Base-by-base conservation (phyloP, 768 basidiomycete genomes). In the Pleurotus ostreatus region DNA sequence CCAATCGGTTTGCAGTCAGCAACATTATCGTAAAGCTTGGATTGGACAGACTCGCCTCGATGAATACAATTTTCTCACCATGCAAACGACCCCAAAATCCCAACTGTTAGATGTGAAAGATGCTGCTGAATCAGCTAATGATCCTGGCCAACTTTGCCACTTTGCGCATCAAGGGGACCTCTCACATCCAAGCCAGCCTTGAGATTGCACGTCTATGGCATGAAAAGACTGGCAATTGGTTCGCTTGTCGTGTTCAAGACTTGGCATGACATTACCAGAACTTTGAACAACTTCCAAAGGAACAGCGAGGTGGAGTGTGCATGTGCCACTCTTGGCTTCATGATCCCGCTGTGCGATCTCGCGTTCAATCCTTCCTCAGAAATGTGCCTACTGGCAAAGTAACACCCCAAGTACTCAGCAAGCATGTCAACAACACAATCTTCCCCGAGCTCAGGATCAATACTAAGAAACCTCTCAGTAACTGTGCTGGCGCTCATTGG, bases 181-280 rank as follows among this genome's bases (percentile, higher is more conserved):
- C 55, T 0, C 49, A 57, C 0, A 73, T 72, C 8, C 34, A 55
- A 0, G 72, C 71, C 8, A 75, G 74, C 48, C 2, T 56, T 13
- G 62, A 71, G 45, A 71, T 75, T 65, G 70, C 73, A 30, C n/a
- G 30, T 2, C 73, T 75, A 55, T 77, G 69, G 73, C 71, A 74
- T 58, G 66, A 71, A 43, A 62, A 63, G 1, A 44, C 65, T 18
- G 70, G 70, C 1, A 57, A 45, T 8, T 61, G 60, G 25, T 73
- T 71, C 63, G 65, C 71, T 0, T 57, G 65, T 3, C 55, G 59
- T 1, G 59, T 74, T 12, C 55, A 65, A 1, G 65, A 65, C 5
- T 63, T 75, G 8, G 68, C 71, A 44, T 56, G 61, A 3, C 23
- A 23, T 23, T 23, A 23, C 5, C 23, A 23, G 23, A 23, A 23